phyloP scores from a whole-genome alignment of 2,329 filamentous ascomycete genomes.

The Akanthomyces lecanii region DNA sequence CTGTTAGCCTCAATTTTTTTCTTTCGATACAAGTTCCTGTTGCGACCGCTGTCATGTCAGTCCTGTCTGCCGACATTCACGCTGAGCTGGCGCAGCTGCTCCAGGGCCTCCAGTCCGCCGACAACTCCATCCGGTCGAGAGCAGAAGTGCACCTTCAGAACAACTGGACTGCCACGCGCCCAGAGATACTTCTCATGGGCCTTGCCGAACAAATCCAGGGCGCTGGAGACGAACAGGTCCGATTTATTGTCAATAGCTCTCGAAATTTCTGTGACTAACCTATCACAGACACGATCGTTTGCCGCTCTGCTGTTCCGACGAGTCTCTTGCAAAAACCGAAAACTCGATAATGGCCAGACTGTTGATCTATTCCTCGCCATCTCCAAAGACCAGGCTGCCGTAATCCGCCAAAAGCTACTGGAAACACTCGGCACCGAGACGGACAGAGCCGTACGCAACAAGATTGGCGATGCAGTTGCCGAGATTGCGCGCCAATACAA shows the following conservation, averaged over 20 bases:
- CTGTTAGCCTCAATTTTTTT: not conserved
- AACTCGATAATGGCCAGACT: conserved; percentile 65
- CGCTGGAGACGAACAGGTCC: conserved; percentile 68
- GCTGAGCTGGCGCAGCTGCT: conserved; percentile 81
- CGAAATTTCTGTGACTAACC: conserved; percentile 19
- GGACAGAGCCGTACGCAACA: conserved; percentile 75
- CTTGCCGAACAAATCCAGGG: conserved; percentile 86
- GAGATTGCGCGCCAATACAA: conserved; percentile 94
- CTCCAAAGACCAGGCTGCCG: conserved; percentile 65
- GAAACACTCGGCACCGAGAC: conserved; percentile 70
- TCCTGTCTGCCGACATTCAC: conserved; percentile 80
- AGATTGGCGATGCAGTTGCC: conserved; percentile 95
- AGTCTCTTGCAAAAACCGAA: conserved; percentile 84
- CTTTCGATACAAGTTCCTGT: not conserved
- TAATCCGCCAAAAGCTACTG: conserved; percentile 80
- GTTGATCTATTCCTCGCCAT: conserved; percentile 85
- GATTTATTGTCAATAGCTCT: conserved; percentile 19
- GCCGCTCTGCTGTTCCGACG: conserved; percentile 90
- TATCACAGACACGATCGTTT: conserved; percentile 74
- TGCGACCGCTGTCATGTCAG: conserved; percentile 60
- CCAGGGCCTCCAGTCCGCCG: conserved; percentile 80
- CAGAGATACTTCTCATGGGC: conserved; percentile 88
- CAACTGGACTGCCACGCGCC: conserved; percentile 79
- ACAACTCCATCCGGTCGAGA: conserved; percentile 79
- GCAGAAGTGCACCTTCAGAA: conserved; percentile 88